Evolutionary conservation across 2,329 filamentous ascomycete genomes (phyloP).

Genomic region (Exophiala sp.): DNA sequence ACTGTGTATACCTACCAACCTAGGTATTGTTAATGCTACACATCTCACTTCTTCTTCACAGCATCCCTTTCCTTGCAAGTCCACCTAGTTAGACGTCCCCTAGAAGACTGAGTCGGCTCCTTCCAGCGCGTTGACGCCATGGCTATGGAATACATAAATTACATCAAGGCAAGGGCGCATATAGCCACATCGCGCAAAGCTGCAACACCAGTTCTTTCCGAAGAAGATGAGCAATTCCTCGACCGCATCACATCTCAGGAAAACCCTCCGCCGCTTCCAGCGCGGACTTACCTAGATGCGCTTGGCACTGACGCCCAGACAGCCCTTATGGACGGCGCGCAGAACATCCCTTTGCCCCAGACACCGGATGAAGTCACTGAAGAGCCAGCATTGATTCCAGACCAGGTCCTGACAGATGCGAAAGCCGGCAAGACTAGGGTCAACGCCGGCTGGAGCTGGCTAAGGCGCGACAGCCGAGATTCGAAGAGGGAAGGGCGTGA

Average conservation of each 20-base stretch:
- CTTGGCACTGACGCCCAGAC: slow-evolving; percentile 41
- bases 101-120: no score
- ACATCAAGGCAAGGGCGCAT: slow-evolving; percentile 38
- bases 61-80: no score
- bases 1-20: no score
- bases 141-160: slow-evolving; percentile 41
- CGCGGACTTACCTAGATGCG: slow-evolving; percentile 22
- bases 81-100: no score
- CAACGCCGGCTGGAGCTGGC: slow-evolving; percentile 35
- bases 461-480: slow-evolving; percentile 36
- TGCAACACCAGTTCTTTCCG: slow-evolving; percentile 47
- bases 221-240: slow-evolving; percentile 57
- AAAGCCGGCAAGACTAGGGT: slow-evolving; percentile 29
- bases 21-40: no score
- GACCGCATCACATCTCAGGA: slow-evolving; percentile 44
- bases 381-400: slow-evolving; percentile 30
- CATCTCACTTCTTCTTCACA: no score
- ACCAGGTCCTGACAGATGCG: slow-evolving; percentile 23
- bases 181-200: slow-evolving; percentile 32
- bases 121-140: no score
- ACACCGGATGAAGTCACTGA: slow-evolving; percentile 40
- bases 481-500: slow-evolving; percentile 33
- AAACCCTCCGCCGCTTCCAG: slow-evolving; percentile 40
- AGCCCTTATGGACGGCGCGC: slow-evolving; percentile 42
- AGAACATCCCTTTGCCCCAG: slow-evolving; percentile 45